Evolutionary conservation across 192 early-diverging fungal genomes (phyloP), one percentile per base, ranked within the genome.

Genomic region (Backusella westeae): DNA sequence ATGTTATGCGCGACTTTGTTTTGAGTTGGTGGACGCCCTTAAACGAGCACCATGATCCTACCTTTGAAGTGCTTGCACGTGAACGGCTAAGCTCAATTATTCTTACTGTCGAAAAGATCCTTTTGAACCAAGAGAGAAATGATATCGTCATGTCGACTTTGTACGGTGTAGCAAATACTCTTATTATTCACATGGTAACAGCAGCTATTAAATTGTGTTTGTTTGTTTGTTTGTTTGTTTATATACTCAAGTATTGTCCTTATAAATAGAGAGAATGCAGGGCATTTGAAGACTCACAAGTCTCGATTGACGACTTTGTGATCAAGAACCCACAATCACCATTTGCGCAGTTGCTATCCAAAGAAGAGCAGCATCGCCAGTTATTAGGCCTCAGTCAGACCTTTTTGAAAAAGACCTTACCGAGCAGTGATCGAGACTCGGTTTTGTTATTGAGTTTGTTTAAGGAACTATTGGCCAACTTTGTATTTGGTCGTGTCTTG

Each of bases 101-200:
- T 12, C 34, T 71, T 19, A 77, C 59, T 19, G 42, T 83, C 1
- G 82, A 83, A 71, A 73, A 74, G 26, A 75, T 72, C 5, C 44
- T 83, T 3, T 66, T 80, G 21, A 79, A 76, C 7, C 82, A 79
- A 26, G 75, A 83, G 9, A 26, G 75, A 36, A 79, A 83, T 46
- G 88, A 89, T 75, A 76, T 87, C 36, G 83, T 86, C n/a, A 78
- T 88, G 35, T 67, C 84, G 4, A 84, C 79, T 6, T 77, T 87
- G 14, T 87, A 83, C 78, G 87, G 85, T 12, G 71, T 89, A 14
- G 82, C 87, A 21, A 88, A 88, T 67, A 87, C 76, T 32, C 83
- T 89, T 41, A 89, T 89, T 74, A 86, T 89, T 44, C 87, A 89
- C 71, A 77, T 89, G 83, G 88, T 88, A 85, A 68, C 77, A 32